Evolutionary conservation across 2,329 filamentous ascomycete species (phyloP).

Genomic region (Thermoascus crustaceus): DNA sequence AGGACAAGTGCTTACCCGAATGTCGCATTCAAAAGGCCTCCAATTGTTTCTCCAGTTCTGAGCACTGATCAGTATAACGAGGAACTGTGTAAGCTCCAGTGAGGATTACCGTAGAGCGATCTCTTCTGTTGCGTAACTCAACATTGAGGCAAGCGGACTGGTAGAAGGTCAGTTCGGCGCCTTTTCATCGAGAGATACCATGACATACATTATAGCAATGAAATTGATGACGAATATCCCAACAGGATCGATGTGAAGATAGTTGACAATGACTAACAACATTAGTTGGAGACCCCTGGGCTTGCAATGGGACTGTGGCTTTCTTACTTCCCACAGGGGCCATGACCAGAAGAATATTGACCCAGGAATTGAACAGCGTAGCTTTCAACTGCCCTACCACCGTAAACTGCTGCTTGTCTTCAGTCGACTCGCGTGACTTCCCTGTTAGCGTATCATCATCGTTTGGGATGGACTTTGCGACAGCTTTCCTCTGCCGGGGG

Average conservation of each 20-base stretch:
- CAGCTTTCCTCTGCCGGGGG: background rate
- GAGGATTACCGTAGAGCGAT: slow-evolving; percentile 49
- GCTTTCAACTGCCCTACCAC: slow-evolving; percentile 1
- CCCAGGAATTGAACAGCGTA: slow-evolving; percentile 44
- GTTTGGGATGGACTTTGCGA: background rate
- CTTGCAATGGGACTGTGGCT: background rate
- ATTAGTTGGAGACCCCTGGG: slow-evolving; percentile 7
- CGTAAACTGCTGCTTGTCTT: background rate
- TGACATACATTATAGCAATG: slow-evolving; percentile 64
- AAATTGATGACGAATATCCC: slow-evolving; percentile 84
- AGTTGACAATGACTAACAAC: slow-evolving; percentile 55
- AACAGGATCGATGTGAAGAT: slow-evolving; percentile 50
- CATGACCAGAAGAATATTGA: slow-evolving; percentile 72
- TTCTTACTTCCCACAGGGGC: slow-evolving; percentile 61
- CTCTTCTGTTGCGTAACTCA: slow-evolving; percentile 85
- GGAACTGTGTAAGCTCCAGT: slow-evolving; percentile 24
- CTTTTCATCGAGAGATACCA: background rate
- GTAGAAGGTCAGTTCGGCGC: slow-evolving; percentile 2
- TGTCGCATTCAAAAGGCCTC: slow-evolving; percentile 80
- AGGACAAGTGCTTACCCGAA: slow-evolving; percentile 51
- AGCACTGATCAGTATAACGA: slow-evolving; percentile 15
- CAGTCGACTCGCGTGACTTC: background rate
- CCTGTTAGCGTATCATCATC: background rate
- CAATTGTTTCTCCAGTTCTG: slow-evolving; percentile 70
- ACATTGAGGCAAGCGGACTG: slow-evolving; percentile 70